Evolutionary conservation across 768 basidiomycete genomes (phyloP), one percentile per base, ranked within the genome.

Genomic region (Lactifluus subvellereus): DNA sequence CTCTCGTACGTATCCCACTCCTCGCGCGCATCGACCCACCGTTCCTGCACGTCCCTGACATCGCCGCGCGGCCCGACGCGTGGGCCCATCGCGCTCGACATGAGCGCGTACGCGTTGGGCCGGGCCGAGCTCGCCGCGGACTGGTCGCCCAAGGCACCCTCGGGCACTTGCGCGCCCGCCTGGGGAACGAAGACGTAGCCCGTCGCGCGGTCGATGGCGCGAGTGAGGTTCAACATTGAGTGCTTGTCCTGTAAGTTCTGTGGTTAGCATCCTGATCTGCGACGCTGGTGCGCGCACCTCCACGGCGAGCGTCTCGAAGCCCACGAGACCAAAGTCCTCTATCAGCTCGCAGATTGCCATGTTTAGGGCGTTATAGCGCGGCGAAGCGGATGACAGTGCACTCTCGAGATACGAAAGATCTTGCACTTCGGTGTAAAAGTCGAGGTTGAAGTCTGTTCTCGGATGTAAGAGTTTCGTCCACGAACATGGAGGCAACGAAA

Each of bases 351-450:
- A 89, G 71, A 98, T 86, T 0, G 90, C 88, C 81, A 89, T 85
- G 72, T 98, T 98, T 50, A 99, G 75, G 8, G 86, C 85, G 0
- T 82, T 77, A 69, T 85, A 97, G 43, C 86, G 85, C 1, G 87
- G 84, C 0, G 88, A 82, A 1, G 84, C 71, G 0, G 84, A 78
- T 18, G 82, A 79, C 16, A 98, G 82, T 0, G 84, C 77, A 65
- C 87, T 87, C 67, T 91, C 84, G 22, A 99, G 83, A 72, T 98
- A 88, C 1, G 88, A 87, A 0, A 99, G 80, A 71, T 99, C 96
- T 74, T 97, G 94, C 0, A 97, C 97, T 75, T 99, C 94, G 47
- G 97, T 98, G 74, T 98, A 98, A 73, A 91, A 99, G 67, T 94
- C 91, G 33, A 99, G 86, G 70, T 96, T 97, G 79, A 99, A 98